Conservation (phyloP, 768 basidiomycete species). For the Exidia glandulosa region DNA sequence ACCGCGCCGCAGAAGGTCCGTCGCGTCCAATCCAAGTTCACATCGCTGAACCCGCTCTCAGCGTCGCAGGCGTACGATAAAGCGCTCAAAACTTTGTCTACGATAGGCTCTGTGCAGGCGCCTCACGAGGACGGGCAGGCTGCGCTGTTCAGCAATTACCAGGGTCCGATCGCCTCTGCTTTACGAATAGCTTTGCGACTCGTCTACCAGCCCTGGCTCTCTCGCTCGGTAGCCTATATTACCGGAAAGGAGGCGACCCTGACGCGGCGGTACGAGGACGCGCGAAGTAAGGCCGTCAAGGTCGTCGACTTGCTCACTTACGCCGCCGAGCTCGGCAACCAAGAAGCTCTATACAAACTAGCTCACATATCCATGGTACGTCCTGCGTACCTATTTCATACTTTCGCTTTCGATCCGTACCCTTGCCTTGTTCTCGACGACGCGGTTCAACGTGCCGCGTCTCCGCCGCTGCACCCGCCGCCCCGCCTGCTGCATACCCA, state of each 20-base stretch:
- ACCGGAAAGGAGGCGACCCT: conserved; percentile 24
- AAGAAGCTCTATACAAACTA: conserved; percentile 59
- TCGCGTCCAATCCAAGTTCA: not conserved
- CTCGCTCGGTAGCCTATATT: conserved; percentile 31
- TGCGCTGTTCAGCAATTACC: conserved; percentile 55
- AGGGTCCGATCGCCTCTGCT: conserved; percentile 55
- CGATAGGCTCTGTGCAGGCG: conserved; percentile 48
- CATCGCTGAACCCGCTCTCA: conserved; percentile 14
- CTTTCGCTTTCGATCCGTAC: too few relatives aligned
- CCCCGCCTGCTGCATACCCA: not conserved
- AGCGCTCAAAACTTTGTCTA: conserved; percentile 55
- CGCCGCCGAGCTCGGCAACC: conserved; percentile 67
- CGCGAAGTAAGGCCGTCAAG: conserved; percentile 63
- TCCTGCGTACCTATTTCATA: conserved; percentile 3
- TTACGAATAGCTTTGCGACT: conserved; percentile 59
- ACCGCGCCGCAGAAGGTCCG: not conserved
- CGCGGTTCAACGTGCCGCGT: not conserved
- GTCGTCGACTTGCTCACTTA: conserved; percentile 72
- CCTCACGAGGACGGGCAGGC: conserved; percentile 45
- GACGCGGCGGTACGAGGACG: conserved; percentile 34
- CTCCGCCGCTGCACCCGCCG: not conserved
- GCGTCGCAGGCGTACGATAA: conserved; percentile 68
- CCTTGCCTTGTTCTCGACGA: too few relatives aligned
- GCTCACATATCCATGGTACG: conserved; percentile 58
- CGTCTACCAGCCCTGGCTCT: conserved; percentile 44